Conservation (phyloP, 768 basidiomycete species). For the Kwoniella europaea region DNA sequence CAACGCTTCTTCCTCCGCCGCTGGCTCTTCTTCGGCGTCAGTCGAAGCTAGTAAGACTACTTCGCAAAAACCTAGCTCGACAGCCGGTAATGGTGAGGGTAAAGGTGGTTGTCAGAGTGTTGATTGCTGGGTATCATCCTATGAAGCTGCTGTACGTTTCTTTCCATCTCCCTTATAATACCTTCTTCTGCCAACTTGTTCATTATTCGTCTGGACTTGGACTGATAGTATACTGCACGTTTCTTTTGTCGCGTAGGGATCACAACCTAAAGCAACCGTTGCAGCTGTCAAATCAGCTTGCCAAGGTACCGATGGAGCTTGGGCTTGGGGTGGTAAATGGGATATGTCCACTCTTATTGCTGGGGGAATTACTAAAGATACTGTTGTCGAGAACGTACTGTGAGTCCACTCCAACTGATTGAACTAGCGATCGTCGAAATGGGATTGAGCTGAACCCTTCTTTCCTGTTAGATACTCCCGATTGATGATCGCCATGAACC, state of each 20-base stretch:
- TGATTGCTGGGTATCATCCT: slow-evolving; percentile 39
- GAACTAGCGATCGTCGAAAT: no score
- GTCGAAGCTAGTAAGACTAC: slow-evolving; percentile 21
- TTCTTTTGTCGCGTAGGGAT: slow-evolving; percentile 2
- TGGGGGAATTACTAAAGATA: slow-evolving; percentile 26
- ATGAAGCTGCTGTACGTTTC: slow-evolving; percentile 28
- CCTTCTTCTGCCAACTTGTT: no score
- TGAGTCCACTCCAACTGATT: no score
- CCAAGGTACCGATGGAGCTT: slow-evolving; percentile 25
- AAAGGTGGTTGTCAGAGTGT: slow-evolving; percentile 26
- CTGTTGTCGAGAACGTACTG: slow-evolving; percentile 44
- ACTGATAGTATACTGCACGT: background rate
- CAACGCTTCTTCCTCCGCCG: background rate
- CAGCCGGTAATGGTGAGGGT: slow-evolving; percentile 25
- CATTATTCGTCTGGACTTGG: no score
- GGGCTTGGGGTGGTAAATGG: slow-evolving; percentile 42
- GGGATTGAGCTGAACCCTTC: no score
- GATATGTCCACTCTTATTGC: slow-evolving; percentile 30
- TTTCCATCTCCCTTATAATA: background rate
- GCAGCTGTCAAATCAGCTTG: slow-evolving; percentile 34
- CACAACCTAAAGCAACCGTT: slow-evolving; percentile 25
- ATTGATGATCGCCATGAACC: slow-evolving; percentile 45
- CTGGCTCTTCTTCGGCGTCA: background rate
- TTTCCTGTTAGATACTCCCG: slow-evolving; percentile 51
- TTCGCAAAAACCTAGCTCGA: slow-evolving; percentile 22